Percentiles rank a stretch among this genome's conserved stretches.
Evolutionary conservation across 176 grass and related monocot genomes (phyloP).

Genomic region (Cenchrus americanus): DNA sequence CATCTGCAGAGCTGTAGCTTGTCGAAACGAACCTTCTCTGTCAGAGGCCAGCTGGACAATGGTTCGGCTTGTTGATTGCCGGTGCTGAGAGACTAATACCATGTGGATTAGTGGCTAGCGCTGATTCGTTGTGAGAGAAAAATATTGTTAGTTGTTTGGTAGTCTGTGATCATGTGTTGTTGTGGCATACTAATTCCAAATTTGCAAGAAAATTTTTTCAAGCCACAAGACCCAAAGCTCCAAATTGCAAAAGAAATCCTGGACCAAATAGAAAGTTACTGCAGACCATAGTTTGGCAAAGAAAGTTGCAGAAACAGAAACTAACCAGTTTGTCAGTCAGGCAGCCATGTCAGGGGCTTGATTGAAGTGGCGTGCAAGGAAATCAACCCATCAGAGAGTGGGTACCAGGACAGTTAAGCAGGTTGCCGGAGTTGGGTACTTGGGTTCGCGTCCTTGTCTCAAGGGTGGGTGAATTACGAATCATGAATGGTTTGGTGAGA

Average conservation of each 20-base stretch:
- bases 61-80: no score
- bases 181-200: no score
- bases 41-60: neutral
- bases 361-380: conserved; percentile 19
- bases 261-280: neutral
- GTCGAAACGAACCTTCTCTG: neutral
- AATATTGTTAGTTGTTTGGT: no score
- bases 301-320: neutral
- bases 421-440: conserved; percentile 15
- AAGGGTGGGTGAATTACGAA: neutral
- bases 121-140: no score
- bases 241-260: neutral
- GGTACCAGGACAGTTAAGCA: conserved; percentile 2
- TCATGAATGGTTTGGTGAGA: neutral
- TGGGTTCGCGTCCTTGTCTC: conserved; percentile 27
- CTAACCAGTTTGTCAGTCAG: no score
- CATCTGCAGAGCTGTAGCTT: neutral
- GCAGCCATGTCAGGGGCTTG: neutral
- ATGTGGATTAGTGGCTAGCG: no score
- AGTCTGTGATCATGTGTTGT: no score
- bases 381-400: neutral
- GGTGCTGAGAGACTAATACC: no score
- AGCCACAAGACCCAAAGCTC: neutral
- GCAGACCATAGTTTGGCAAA: neutral
- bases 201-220: no score